These are phyloP conservation scores for Juncus inflexus DNA, from an alignment of 176 grass and related monocot genomes.

Conservation along the genomic window DNA sequence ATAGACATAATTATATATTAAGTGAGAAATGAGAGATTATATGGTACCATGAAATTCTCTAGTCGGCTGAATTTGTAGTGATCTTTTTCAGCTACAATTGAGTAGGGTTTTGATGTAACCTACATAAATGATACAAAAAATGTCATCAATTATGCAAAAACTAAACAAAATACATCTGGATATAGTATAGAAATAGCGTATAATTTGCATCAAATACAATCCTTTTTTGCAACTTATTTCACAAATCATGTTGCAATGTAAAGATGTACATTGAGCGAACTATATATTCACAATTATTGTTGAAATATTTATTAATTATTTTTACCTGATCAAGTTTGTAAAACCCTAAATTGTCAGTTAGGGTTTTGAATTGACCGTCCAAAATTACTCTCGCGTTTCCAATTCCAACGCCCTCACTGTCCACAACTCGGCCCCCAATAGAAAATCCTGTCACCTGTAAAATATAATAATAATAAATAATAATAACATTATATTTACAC, in stretches of 20 bases:
- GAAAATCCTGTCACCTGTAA: conserved; percentile 95
- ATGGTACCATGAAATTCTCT: conserved; percentile 85
- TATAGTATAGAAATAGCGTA: too few relatives aligned
- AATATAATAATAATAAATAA: conserved; percentile 7
- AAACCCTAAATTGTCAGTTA: conserved; percentile 69
- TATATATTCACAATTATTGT: too few relatives aligned
- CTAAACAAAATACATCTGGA: too few relatives aligned
- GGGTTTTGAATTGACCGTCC: conserved; percentile 65
- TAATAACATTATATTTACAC: background rate
- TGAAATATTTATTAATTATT: too few relatives aligned
- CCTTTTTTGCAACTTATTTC: too few relatives aligned
- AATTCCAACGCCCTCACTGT: conserved; percentile 59
- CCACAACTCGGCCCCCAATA: conserved; percentile 75
- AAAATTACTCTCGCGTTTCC: conserved; percentile 77
- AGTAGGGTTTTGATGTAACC: conserved; percentile 92
- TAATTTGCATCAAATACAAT: too few relatives aligned
- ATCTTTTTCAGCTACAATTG: conserved; percentile 71
- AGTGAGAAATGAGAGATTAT: conserved; percentile 4
- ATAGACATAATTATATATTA: too few relatives aligned
- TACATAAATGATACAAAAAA: conserved; percentile 27
- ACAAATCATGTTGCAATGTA: too few relatives aligned
- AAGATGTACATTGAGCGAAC: too few relatives aligned
- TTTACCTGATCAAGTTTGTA: conserved; percentile 99
- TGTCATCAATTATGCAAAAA: background rate
- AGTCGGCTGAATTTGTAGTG: conserved; percentile 83